Evolutionary conservation across 176 grass and related monocot genomes (phyloP), one percentile per base, ranked within the genome.

Genomic region (Oryza meyeriana): DNA sequence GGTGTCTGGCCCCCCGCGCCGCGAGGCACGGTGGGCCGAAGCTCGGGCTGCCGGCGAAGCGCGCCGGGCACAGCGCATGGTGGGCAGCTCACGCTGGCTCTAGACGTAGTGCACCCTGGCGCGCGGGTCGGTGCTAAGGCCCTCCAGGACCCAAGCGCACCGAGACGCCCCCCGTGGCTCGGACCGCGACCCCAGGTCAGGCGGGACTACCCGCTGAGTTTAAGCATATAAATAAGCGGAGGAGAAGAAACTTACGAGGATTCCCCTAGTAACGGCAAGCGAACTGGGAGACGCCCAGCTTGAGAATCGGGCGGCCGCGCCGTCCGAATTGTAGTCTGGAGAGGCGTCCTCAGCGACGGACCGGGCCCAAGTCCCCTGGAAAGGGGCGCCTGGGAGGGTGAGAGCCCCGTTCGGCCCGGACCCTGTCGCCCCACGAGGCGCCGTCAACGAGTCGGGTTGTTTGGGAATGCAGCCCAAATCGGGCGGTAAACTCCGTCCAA

Each of bases 371-470:
- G 83, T 89, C 85, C 83, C 83, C 83, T 80, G 75, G 90, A 92
- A 92, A 86, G 90, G 86, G 86, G 83, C 78, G 74, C 78, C 74
- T 11, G 63, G 83, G 83, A 90, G 85, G 91, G 88, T 93, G 82
- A 93, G 91, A 93, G 88, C 81, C 91, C 91, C 71, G 84, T 93
- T 67, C 34, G 77, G 82, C 85, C 64, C 55, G 77, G 85, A 93
- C 87, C 76, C 79, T 89, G 71, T 48, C 79, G 44, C 87, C 84
- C 80, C 87, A 93, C 84, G 87, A 93, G 91, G 87, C 81, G 71
- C 66, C 70, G 72, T 85, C 82, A 50, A 79, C 76, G 72, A 85
- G 80, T 91, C 74, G 74, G 88, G 74, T 79, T 90, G 84, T 87
- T 87, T 90, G 79, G 79, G 84, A 87, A 86, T 86, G 88, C 64